Base-by-base conservation (phyloP, 148 eudicot genomes). In the Vaccinium vitisidaea region DNA sequence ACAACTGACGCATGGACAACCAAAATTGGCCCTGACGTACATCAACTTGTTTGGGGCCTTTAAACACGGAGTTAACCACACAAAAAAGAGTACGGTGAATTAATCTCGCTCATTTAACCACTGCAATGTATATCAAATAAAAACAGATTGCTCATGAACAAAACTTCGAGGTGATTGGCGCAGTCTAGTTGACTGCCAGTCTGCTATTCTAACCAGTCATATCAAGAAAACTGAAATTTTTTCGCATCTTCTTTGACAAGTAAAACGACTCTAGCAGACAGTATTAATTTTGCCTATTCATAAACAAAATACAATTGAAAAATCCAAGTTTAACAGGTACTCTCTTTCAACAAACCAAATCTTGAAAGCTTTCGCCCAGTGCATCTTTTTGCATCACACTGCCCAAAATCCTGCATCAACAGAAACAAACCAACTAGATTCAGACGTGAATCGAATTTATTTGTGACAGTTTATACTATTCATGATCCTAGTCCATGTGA, bases 351-450 rank as follows among this genome's bases (percentile, higher is more conserved):
- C 76, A 97, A 83, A 82, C 92, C 89, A 69, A 97, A 97, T 82
- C 99, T 90, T 46, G 96, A 93, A 67, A 97, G 93, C 87, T 97
- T 97, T 84, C 99, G 91, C 16, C 99, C 98, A 6, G 98, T 97
- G 86, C 99, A 97, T 87, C 91, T 95, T 90, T 97, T 95, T 21
- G 95, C 91, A 87, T 97, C 98, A 81, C 98, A 97, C 82, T 97
- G 99, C n/a, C 95, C 99, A 53, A 97, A 97, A 89, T 95, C 99
- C 92, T 91, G 82, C 77, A 85, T 6, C 67, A 84, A 80, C 13
- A 84, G 63, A 6, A 75, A n/a, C 14, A 61, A 46, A 21, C 59
- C 53, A 77, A 80, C 80, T 25, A 74, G 71, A 74, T 39, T 13
- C 43, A 79, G 9, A 70, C 11, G 43, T 48, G 23, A 58, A 12